Base-by-base conservation (phyloP, 2,329 filamentous ascomycete species). In the Xenosphaeropsis pyriputrescens region DNA sequence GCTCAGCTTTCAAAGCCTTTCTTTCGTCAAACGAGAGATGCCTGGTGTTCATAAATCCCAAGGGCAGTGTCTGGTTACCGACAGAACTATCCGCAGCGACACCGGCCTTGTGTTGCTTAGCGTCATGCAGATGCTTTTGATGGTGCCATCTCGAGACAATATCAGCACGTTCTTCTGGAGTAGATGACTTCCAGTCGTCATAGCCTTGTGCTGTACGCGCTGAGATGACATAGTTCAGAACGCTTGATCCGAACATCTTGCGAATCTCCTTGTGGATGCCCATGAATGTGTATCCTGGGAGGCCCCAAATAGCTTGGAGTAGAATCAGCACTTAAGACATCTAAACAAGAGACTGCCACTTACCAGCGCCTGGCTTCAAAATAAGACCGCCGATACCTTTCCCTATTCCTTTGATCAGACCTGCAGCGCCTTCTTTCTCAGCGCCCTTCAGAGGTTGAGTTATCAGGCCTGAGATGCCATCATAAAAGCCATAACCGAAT, bases 331-430 rank as follows among this genome's bases (percentile, higher is more conserved):
- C 12, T 9, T 26, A 11, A 11, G 3, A 9, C 8, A 26, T 26
- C 22, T 26, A 9, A 26, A 9, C 4, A 26, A 26, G 22, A 26
- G 22, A 26, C 22, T 9, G 22, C 12, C 22, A 45, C 69, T 58
- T 57, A 76, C 76, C 85, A 41, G 83, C 84, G 40, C 78, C 72
- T n/a, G 85, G 82, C 53, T 93, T 93, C 15, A 91, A 60, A 1
- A 91, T 65, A 2, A 93, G 55, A 0, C 88, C 88, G 4, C 84
- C 85, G 30, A 93, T 70, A 1, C 85, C 88, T 52, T 85, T 91
- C 1, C 80, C 85, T 33, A 93, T 65, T 0, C 84, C 84, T 55
- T 88, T 89, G 11, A 86, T 51, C 6, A 88, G 65, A 1, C 88
- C 88, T 6, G 63, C 64, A 2, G 62, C 56, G 2, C 77, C 77